Conservation (phyloP, 2,329 filamentous ascomycete genomes). For the Thielaviopsis euricoi region DNA sequence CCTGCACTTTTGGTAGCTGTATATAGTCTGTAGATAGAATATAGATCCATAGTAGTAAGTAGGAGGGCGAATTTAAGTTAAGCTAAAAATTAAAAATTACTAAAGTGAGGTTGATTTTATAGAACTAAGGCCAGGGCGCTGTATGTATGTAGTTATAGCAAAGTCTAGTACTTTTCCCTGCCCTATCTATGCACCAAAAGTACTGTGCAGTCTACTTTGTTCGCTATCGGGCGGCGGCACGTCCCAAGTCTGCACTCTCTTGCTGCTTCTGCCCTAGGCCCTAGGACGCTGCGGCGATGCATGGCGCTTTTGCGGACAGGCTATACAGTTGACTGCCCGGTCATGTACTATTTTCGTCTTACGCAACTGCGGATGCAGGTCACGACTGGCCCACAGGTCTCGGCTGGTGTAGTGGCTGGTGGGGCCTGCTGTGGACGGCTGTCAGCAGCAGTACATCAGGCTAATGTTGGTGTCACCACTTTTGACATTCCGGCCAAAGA, state of each 20-base stretch:
- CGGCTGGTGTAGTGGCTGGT: constrained; percentile 40
- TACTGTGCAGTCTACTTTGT: neutral
- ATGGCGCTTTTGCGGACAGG: constrained; percentile 16
- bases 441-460: constrained; percentile 42
- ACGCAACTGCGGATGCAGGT: constrained; percentile 32
- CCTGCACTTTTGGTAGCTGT: no score
- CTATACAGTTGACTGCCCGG: constrained; percentile 61
- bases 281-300: neutral
- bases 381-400: constrained; percentile 24
- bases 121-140: no score
- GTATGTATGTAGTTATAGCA: no score
- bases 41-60: no score
- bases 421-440: constrained; percentile 32
- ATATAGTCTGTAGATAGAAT: no score
- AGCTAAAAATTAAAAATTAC: no score
- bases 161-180: neutral
- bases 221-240: neutral
- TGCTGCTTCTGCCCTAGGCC: neutral
- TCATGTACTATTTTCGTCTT: constrained; percentile 53
- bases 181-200: neutral
- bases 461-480: constrained; percentile 49
- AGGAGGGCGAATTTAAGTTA: no score
- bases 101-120: no score
- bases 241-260: constrained; percentile 9
- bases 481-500: constrained; percentile 70